A percentile compares a stretch with the other conserved stretches of the same genome.
phyloP scores from a whole-genome alignment of 495 filamentous ascomycete genomes.

The Neurospora discreta region DNA sequence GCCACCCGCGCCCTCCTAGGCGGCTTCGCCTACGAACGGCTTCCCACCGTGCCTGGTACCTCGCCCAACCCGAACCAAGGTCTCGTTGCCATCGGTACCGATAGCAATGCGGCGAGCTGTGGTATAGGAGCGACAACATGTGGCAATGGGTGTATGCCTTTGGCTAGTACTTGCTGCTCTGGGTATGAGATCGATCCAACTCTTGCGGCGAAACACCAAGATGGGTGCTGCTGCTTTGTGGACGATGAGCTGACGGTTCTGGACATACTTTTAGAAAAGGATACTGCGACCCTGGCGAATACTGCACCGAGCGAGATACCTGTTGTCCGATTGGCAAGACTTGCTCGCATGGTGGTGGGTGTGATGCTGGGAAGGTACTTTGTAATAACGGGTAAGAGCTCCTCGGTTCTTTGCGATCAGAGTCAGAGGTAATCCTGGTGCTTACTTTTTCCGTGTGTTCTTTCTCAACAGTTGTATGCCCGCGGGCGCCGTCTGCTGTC shows the following conservation, averaged over 20 bases:
- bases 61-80: not conserved
- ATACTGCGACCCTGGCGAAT: slow-evolving; percentile 12
- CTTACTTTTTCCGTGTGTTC: not conserved
- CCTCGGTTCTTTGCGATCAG: no score
- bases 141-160: not conserved
- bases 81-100: not conserved
- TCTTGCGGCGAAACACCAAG: not conserved
- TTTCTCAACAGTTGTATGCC: slow-evolving; percentile 12
- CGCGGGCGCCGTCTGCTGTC: slow-evolving; percentile 9
- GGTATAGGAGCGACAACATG: not conserved
- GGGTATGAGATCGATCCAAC: not conserved
- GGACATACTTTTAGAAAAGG: not conserved
- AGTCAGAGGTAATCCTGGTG: no score
- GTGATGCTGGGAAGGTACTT: slow-evolving; percentile 4
- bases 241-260: not conserved
- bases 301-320: slow-evolving; percentile 7
- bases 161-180: not conserved
- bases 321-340: slow-evolving; percentile 14
- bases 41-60: not conserved
- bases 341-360: slow-evolving; percentile 6
- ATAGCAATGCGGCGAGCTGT: not conserved
- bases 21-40: not conserved
- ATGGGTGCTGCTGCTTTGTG: not conserved
- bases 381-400: slow-evolving; percentile 2
- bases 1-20: not conserved